Evolutionary conservation across 768 basidiomycete genomes (phyloP), one percentile per base, ranked within the genome.

Genomic region (Cystobasidium tubakii): DNA sequence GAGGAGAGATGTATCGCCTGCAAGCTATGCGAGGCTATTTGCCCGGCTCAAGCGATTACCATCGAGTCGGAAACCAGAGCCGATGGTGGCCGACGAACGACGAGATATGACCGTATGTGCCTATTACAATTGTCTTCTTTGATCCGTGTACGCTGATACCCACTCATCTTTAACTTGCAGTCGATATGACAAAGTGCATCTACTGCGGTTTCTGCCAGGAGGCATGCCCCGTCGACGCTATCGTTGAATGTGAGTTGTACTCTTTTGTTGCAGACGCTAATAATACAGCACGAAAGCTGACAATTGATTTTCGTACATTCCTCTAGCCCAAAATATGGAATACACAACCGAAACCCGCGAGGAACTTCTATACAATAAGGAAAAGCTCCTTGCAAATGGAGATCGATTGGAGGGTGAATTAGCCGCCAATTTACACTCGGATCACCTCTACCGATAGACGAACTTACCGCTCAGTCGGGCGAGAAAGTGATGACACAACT

Each of bases 131-230:
- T 13, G 4, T 6, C 31, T 53, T 4, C 53, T 46, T 29, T 29
- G 7, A 29, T 29, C 13, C 19, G 44, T 39, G 39, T 39, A 6
- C 39, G 31, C 31, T 73, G 36, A 63, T 6, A 25, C 55, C 29
- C 50, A 71, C 34, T 44, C 0, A 34, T 7, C 39, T 23, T 42
- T 31, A 65, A 74, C 74, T 63, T 43, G 92, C 98, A 83, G 93
- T 98, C 79, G 96, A 99, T 82, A 99, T 99, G 96, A 99, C 96
- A 74, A 98, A 84, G 85, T 98, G 96, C 83, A 99, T 99, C 80
- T 99, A 99, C 85, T 99, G 96, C 82, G 96, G 96, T 67, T 98
- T 97, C 85, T 98, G 96, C 82, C 95, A 98, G 83, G 96, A 98
- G 83, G 96, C 96, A 34, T 99, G 96, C 81, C 96, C 96, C 1